Percentiles rank a stretch among this genome's conserved stretches.
Evolutionary conservation across 192 early-diverging fungal species (phyloP).

Genomic region (Podila epicladia): DNA sequence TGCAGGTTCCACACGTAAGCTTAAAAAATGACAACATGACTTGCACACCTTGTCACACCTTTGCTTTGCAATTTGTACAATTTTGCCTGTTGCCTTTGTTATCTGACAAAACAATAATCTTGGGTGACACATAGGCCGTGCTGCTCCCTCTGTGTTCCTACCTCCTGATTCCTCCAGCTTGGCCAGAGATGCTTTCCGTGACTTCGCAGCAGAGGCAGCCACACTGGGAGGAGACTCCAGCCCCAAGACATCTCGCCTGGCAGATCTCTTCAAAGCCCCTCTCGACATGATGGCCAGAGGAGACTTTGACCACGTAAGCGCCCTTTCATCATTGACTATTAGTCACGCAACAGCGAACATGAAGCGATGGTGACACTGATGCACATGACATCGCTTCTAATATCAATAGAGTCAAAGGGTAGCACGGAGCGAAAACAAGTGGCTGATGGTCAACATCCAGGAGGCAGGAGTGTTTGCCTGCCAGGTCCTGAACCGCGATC

Average conservation of each 20-base stretch:
- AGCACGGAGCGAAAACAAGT: constrained; percentile 72
- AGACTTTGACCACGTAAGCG: constrained; percentile 71
- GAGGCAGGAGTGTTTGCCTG: constrained; percentile 87
- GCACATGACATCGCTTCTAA: background rate
- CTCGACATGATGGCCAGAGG: constrained; percentile 87
- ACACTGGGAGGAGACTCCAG: constrained; percentile 59
- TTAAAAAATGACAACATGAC: background rate
- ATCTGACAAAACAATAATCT: background rate
- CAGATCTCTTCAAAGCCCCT: constrained; percentile 88
- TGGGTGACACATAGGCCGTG: constrained; percentile 20
- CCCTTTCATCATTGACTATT: too few species aligned
- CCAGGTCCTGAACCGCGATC: constrained; percentile 91
- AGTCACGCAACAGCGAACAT: background rate
- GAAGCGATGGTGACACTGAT: background rate
- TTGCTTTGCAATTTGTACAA: too few species aligned
- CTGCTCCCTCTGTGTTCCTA: constrained; percentile 47
- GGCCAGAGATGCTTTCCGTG: constrained; percentile 68
- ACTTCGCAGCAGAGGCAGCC: constrained; percentile 72
- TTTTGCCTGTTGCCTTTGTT: background rate
- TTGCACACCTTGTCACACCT: too few species aligned
- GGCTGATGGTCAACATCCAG: constrained; percentile 90
- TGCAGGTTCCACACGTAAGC: constrained; percentile 26
- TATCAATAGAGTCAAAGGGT: constrained; percentile 64
- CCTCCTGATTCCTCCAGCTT: constrained; percentile 60
- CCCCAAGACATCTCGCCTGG: constrained; percentile 65